phyloP scores from a whole-genome alignment of 2,329 filamentous ascomycete genomes.

The Diplocarpon mali region DNA sequence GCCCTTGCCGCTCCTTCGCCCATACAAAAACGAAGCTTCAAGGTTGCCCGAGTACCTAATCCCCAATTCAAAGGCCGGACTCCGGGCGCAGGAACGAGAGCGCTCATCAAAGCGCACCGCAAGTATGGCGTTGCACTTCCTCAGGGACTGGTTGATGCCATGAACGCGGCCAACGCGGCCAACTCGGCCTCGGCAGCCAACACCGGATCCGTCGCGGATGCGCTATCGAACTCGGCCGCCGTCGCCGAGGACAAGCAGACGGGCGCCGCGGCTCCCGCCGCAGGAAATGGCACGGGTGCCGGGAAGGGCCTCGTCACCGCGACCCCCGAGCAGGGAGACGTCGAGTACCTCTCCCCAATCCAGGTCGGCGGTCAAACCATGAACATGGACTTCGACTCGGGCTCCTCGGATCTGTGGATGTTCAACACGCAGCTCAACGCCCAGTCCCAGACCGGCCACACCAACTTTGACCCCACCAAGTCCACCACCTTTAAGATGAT shows the following conservation, averaged over 20 bases:
- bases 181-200: neutral
- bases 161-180: conserved; percentile 13
- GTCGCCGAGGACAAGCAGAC: conserved; percentile 1
- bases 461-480: conserved; percentile 23
- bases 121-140: conserved; percentile 53
- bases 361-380: conserved; percentile 26
- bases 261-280: conserved; percentile 13
- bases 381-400: conserved; percentile 27
- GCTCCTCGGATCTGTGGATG: conserved; percentile 29
- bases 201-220: conserved; percentile 2
- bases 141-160: conserved; percentile 31
- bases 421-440: conserved; percentile 27
- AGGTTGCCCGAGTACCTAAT: conserved; percentile 25
- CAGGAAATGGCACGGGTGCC: conserved; percentile 23
- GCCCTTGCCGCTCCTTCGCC: conserved; percentile 41
- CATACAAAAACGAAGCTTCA: conserved; percentile 26
- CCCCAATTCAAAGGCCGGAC: conserved; percentile 34
- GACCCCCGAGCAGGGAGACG: conserved; percentile 41
- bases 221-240: conserved; percentile 6
- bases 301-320: conserved; percentile 48
- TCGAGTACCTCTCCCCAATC: conserved; percentile 23
- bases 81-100: conserved; percentile 28
- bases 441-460: conserved; percentile 23
- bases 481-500: conserved; percentile 24
- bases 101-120: conserved; percentile 53